These are phyloP conservation scores for Chrysanthemum makinoi DNA, from an alignment of 129 eudicot species.

Conservation along the genomic window DNA sequence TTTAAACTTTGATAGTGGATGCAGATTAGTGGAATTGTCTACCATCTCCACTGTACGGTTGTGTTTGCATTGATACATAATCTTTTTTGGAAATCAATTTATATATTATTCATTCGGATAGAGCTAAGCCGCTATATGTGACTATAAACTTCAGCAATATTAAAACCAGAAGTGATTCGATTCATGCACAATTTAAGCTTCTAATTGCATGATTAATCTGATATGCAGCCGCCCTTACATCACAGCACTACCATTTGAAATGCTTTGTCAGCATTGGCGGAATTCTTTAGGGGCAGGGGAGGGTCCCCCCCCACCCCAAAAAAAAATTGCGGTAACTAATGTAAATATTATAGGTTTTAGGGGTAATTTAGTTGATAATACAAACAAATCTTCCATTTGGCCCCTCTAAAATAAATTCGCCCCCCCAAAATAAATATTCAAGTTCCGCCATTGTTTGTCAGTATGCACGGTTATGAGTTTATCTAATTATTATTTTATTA, in stretches of 20 bases:
- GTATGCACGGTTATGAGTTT: conserved; percentile 16
- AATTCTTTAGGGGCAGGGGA: no score
- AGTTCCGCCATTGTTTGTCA: no score
- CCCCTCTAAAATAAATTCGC: no score
- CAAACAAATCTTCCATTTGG: no score
- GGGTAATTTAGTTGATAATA: no score
- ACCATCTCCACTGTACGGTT: conserved; percentile 28
- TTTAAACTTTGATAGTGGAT: conserved; percentile 30
- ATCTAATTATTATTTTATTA: not conserved
- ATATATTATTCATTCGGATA: conserved; percentile 25
- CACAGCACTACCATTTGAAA: conserved; percentile 29
- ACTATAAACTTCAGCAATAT: conserved; percentile 25
- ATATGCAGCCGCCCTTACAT: conserved; percentile 34
- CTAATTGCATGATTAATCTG: conserved; percentile 19
- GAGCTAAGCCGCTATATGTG: conserved; percentile 13
- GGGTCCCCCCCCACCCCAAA: no score
- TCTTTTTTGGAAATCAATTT: conserved; percentile 12
- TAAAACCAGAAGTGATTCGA: conserved; percentile 16
- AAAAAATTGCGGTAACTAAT: no score
- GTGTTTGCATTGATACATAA: conserved; percentile 19
- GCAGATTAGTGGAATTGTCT: conserved; percentile 26
- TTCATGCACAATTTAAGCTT: conserved; percentile 7
- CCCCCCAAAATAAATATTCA: no score
- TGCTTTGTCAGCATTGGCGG: conserved; percentile 25
- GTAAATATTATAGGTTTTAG: no score